phyloP scores from a whole-genome alignment of 1,284 basidiomycete genomes.

The Boletus semigastroideus region DNA sequence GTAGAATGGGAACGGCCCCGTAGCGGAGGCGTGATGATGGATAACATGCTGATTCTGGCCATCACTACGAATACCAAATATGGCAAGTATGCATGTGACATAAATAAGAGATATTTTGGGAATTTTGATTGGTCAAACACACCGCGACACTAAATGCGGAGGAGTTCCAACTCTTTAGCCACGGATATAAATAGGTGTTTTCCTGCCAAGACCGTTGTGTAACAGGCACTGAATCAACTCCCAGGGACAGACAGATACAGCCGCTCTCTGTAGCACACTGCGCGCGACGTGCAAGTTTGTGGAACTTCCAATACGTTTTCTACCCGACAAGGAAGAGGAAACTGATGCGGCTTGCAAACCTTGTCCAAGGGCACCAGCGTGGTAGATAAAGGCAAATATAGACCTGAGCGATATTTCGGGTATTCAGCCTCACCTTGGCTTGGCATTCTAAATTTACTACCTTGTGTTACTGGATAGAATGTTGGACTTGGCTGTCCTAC shows the following conservation, averaged over 20 bases:
- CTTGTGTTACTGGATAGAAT: constrained; percentile 36
- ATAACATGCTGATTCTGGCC: constrained; percentile 7
- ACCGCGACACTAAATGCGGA: constrained; percentile 3
- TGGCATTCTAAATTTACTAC: constrained; percentile 38
- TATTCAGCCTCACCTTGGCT: constrained; percentile 39
- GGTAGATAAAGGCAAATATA: constrained; percentile 21
- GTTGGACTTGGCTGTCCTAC: constrained; percentile 39
- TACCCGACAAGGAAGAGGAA: background rate
- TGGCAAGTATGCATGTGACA: background rate
- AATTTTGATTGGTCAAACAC: constrained; percentile 24
- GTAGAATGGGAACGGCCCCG: constrained; percentile 5
- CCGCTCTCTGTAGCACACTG: background rate
- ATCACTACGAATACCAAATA: constrained; percentile 13
- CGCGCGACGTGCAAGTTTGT: background rate
- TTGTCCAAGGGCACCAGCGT: background rate
- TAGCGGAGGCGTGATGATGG: constrained; percentile 7
- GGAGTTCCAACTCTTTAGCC: background rate
- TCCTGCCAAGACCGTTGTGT: constrained; percentile 32
- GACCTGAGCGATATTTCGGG: constrained; percentile 26
- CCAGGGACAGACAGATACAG: constrained; percentile 7
- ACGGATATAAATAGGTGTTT: constrained; percentile 33
- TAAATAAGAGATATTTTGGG: too few relatives aligned
- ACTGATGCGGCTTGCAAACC: background rate
- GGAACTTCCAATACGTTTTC: background rate
- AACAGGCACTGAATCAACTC: constrained; percentile 31